Base-by-base conservation (phyloP, 495 filamentous ascomycete genomes). In the Cercophora scortea region DNA sequence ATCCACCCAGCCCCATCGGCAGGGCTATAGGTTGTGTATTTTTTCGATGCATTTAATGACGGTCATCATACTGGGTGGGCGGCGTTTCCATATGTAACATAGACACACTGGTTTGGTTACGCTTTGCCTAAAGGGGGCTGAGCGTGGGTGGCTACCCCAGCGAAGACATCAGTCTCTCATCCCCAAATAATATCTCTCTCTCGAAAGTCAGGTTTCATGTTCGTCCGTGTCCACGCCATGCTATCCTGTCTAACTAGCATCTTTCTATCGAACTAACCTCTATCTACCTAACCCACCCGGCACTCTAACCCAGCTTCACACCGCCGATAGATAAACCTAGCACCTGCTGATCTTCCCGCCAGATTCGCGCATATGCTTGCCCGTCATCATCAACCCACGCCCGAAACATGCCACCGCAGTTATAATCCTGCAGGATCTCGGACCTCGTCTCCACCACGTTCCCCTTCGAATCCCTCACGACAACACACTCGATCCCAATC, bases 321-420 rank as follows among this genome's bases (percentile, higher is more conserved):
- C 51, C 6, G 6, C 17, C 11, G 13, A 9, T 13, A 8, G 8
- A 52, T 13, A n/a, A 55, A 13, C 47, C 52, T 1, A 52, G 46
- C 11, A 60, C 19, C 17, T 64, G 61, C 9, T 65, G 41, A 8
- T 69, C 67, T 1, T 64, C 60, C 32, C 67, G 68, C 61, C 74
- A 94, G 0, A 91, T 82, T 55, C 82, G 81, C 41, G 85, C 81
- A 49, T 69, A 74, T 51, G 79, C 78, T 34, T 68, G 68, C 4
- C 85, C 89, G 40, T 82, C 55, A 36, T 77, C 78, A 54, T 88
- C 82, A 33, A 89, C 65, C 79, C 84, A 93, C 8, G 87, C 88
- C 32, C 90, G 75, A 68, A 88, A 94, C 88, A 96, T 92, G 0
- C 91, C 91, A 4, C 84, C 87, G 59, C 88, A 95, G 63, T 96